Evolutionary conservation across 2,329 filamentous ascomycete species (phyloP).

Genomic region (Sarocladium strictum): DNA sequence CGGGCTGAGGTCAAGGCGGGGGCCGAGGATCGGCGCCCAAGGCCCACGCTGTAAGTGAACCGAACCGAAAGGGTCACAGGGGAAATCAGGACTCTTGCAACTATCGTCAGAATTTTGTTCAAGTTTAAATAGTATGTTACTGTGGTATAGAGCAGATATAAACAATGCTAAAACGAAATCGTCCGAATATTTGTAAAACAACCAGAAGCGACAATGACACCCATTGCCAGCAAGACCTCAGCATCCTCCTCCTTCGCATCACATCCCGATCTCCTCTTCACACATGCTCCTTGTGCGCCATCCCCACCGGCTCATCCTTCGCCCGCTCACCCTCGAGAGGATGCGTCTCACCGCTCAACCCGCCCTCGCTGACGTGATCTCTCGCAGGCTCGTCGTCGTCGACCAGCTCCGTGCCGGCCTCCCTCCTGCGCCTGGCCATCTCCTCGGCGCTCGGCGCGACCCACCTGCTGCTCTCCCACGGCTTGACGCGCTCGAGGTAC

Average conservation of each 20-base stretch:
- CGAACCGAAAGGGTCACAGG: no score
- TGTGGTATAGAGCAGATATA: no score
- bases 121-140: no score
- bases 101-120: no score
- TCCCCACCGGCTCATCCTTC: neutral
- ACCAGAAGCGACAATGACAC: no score
- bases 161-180: no score
- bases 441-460: conserved; percentile 35
- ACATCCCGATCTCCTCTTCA: neutral
- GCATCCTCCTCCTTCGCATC: neutral
- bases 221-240: no score
- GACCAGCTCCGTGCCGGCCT: conserved; percentile 35
- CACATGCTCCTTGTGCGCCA: conserved; percentile 1
- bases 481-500: conserved; percentile 61
- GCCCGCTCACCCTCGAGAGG: neutral
- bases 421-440: conserved; percentile 33
- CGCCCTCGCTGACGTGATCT: conserved; percentile 11
- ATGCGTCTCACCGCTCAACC: conserved; percentile 4
- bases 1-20: neutral
- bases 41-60: neutral
- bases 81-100: no score
- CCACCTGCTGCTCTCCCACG: conserved; percentile 57
- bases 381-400: neutral
- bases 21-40: neutral
- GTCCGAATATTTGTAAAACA: no score